Base-by-base conservation (phyloP, 345 rosid species). In the Camelina laxa region DNA sequence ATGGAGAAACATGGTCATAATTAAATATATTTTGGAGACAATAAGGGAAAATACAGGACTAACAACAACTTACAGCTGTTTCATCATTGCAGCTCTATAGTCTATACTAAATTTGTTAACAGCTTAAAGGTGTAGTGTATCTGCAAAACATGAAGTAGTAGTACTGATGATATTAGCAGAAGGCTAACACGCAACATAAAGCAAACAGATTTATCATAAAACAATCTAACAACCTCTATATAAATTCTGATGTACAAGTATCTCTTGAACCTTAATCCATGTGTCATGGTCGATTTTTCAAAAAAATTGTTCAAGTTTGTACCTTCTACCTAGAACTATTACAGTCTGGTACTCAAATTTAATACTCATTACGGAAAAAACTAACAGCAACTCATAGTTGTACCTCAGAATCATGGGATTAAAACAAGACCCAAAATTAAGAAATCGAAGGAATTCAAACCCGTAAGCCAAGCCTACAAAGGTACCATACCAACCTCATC, bases 91-190 rank as follows among this genome's bases (percentile, higher is more conserved):
- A 9, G 8, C 27, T 3, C 35, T n/a, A n/a, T n/a, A n/a, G n/a
- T 91, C 92, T 87, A 87, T 49, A 81, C 54, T 38, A 87, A 83
- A 83, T 89, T 82, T 5, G 72, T 83, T 81, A 93, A 79, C 75
- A 93, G 75, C 83, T 93, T 97, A 70, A 85, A 93, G 36, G 91
- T 89, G 82, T 89, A 91, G 39, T 67, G 89, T 38, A 84, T 80
- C 97, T 91, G 87, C 80, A 81, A 73, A 59, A 15, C 30, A 78
- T 19, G 0, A 3, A 24, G 27, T 6, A 30, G 67, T 17, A 69
- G n/a, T 58, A 54, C 47, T 54, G 9, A 55, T 9, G 41, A 30
- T 50, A 50, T 15, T 51, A 41, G 48, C 17, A 21, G 49, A 75
- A 69, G 36, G 55, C 27, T 48, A 31, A 50, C 36, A 50, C 19